Base-by-base conservation (phyloP, 1,284 basidiomycete species). In the Puccinia triticina region DNA sequence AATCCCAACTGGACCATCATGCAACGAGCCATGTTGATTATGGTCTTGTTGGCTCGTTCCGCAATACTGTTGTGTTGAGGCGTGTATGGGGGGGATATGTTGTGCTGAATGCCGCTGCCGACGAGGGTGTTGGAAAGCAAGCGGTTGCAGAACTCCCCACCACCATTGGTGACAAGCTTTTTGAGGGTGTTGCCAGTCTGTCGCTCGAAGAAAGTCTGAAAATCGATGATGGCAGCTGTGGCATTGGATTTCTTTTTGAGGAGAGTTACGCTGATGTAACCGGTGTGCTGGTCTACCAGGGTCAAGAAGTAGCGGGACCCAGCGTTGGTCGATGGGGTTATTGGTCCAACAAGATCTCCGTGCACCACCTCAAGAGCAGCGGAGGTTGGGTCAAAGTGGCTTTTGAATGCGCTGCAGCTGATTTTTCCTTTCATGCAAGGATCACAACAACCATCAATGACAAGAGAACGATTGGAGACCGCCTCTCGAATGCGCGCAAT, bases 281-380 rank as follows among this genome's bases (percentile, higher is more conserved):
- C 37, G 8, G 57, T 77, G 32, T 59, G 34, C 18, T 59, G 57
- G 29, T 77, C 37, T 1, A 50, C 61, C 18, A 77, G 46, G 4
- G 53, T 77, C 3, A 64, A 5, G 8, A 77, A 46, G 34, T 77
- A 77, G 23, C 23, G 43, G 2, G 43, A 10, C 12, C 74, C 57
- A 1, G 55, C 7, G n/a, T 77, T 77, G 8, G 32, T 61, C 2
- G 74, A 43, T 1, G 74, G 57, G 64, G 34, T 12, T 1, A 77
- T 43, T 23, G 74, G 74, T 18, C 74, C 74, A 12, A 59, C 21
- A 12, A 77, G 12, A 40, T 77, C 55, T 29, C 55, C 46, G 46
- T 77, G 74, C 0, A 77, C 53, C 18, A 77, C 34, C 21, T 77
- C 14, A 7, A 77, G 74, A 3, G 50, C 7, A 46, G 12, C 8